These are phyloP conservation scores for Eimeria brunetti DNA, from an alignment of 169 alveolate species.

Conservation along the genomic window DNA sequence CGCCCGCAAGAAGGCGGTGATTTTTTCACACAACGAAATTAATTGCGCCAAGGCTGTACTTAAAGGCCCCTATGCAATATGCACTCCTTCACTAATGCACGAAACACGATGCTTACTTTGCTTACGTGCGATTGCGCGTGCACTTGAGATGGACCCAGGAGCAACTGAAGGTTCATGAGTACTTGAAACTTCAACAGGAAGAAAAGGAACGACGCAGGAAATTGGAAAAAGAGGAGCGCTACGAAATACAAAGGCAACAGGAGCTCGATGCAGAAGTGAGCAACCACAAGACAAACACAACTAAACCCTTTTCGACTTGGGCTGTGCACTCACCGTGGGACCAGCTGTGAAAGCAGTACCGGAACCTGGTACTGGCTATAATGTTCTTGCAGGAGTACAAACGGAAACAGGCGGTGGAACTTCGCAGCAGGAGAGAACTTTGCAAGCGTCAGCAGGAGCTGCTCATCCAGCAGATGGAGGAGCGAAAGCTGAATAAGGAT, in stretches of 20 bases:
- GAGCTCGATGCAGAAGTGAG: constrained; percentile 64
- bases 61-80: background rate
- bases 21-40: background rate
- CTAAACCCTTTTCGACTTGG: background rate
- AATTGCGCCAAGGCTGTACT: background rate
- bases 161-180: constrained; percentile 58
- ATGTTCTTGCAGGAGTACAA: constrained; percentile 28
- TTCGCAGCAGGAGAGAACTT: constrained; percentile 49
- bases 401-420: constrained; percentile 29
- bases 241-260: constrained; percentile 44
- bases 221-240: constrained; percentile 42
- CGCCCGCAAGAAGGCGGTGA: constrained; percentile 62
- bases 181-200: constrained; percentile 32
- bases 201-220: constrained; percentile 17
- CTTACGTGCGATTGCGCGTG: background rate
- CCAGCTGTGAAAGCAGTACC: background rate
- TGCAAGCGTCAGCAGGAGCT: constrained; percentile 73
- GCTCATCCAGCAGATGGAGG: constrained; percentile 62
- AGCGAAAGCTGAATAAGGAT: constrained; percentile 62
- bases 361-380: background rate
- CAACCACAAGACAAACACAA: background rate
- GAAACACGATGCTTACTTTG: background rate
- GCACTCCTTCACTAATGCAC: background rate
- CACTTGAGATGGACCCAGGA: constrained; percentile 33
- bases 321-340: background rate